A percentile compares a stretch with the other conserved stretches of the same genome.
phyloP scores from a whole-genome alignment of 805 yeast genomes.

The Hanseniaspora pseudoguilliermondii region DNA sequence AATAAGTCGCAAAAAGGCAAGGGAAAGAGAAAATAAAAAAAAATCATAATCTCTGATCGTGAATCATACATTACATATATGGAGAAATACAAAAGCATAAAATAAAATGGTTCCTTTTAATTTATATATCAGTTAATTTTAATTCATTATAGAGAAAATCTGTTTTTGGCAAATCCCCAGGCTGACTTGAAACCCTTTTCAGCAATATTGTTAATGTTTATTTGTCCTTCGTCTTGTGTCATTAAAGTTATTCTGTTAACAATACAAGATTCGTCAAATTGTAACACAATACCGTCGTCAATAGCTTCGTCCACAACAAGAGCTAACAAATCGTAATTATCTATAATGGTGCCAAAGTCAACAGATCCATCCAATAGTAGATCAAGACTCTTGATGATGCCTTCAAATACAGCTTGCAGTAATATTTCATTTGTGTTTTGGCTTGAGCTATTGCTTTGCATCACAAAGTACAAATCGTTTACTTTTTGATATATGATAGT shows the following conservation, averaged over 20 bases:
- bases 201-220: constrained; percentile 45
- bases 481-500: constrained; percentile 77
- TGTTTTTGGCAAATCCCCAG: constrained; percentile 76
- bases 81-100: not conserved
- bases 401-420: constrained; percentile 61
- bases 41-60: not conserved
- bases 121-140: constrained; percentile 27
- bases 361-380: constrained; percentile 50
- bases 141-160: constrained; percentile 41
- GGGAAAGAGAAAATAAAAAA: constrained; percentile 17
- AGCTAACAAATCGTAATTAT: constrained; percentile 72
- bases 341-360: constrained; percentile 67
- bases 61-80: constrained; percentile 10
- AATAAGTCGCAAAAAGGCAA: constrained; percentile 19
- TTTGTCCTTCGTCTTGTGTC: constrained; percentile 55
- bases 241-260: constrained; percentile 85
- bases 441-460: constrained; percentile 42
- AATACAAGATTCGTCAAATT: constrained; percentile 75
- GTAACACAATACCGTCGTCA: constrained; percentile 87
- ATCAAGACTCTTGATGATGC: constrained; percentile 70
- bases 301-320: constrained; percentile 83
- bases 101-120: not conserved
- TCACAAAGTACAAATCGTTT: constrained; percentile 58
- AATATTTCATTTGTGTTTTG: constrained; percentile 76
- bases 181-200: constrained; percentile 74